These are phyloP conservation scores for Corrigiola litoralis DNA, from an alignment of 179 eudicot species.

Conservation along the genomic window DNA sequence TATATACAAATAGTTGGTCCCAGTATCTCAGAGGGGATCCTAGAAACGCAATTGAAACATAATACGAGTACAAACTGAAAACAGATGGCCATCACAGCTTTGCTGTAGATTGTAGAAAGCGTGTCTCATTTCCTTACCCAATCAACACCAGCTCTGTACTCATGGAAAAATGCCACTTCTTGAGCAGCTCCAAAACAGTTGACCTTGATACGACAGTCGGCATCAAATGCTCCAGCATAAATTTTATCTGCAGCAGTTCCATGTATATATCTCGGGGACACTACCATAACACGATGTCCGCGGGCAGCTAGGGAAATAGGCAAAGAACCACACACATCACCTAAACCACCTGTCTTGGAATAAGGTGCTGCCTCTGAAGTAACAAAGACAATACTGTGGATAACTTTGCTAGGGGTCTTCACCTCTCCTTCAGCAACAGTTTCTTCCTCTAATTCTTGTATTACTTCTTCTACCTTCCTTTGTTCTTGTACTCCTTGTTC, in stretches of 20 bases:
- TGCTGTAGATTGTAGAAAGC: not conserved
- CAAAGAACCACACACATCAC: slow-evolving; percentile 98
- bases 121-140: slow-evolving; percentile 52
- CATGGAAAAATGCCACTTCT: slow-evolving; percentile 83
- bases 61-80: not conserved
- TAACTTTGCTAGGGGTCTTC: slow-evolving; percentile 31
- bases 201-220: slow-evolving; percentile 48
- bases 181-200: slow-evolving; percentile 81
- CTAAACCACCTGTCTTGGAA: slow-evolving; percentile 96
- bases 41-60: not conserved
- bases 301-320: slow-evolving; percentile 85
- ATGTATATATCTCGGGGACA: slow-evolving; percentile 79
- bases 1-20: not conserved
- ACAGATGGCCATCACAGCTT: not conserved
- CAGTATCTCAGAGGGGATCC: not conserved
- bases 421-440: slow-evolving; percentile 28
- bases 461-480: slow-evolving; percentile 5
- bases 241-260: slow-evolving; percentile 71
- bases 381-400: slow-evolving; percentile 57
- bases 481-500: slow-evolving; percentile 18
- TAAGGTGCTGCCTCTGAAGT: slow-evolving; percentile 93
- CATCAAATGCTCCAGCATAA: slow-evolving; percentile 53
- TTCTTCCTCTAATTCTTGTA: slow-evolving; percentile 27
- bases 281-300: slow-evolving; percentile 98
- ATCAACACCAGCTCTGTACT: slow-evolving; percentile 91